These are phyloP conservation scores for Fusarium siculi DNA, from an alignment of 2,329 filamentous ascomycete genomes.

Conservation along the genomic window DNA sequence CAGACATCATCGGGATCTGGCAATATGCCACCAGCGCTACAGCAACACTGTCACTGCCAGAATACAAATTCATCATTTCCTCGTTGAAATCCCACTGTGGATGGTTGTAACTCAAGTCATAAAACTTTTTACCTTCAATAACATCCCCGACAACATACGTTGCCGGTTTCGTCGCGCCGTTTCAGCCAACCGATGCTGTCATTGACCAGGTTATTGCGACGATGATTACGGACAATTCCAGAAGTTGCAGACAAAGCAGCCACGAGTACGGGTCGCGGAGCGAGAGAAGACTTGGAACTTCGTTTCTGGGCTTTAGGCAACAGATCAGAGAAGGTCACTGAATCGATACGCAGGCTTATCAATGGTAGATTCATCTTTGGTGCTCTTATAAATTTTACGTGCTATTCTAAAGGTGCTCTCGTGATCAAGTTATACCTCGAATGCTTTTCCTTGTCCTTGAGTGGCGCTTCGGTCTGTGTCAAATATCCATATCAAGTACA, in stretches of 20 bases:
- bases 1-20: no score
- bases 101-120: accelerated
- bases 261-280: no score
- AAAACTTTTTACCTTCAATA: accelerated
- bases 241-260: neutral
- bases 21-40: neutral
- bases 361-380: neutral
- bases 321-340: no score
- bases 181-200: no score
- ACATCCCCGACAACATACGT: accelerated
- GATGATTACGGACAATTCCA: neutral
- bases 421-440: no score
- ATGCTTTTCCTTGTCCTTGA: no score
- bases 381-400: neutral
- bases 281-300: neutral
- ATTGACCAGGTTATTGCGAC: accelerated
- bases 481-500: neutral
- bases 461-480: no score
- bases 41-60: neutral
- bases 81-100: neutral
- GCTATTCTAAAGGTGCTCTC: accelerated
- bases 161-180: neutral
- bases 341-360: no score
- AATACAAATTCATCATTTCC: neutral
- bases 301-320: no score